phyloP scores from a whole-genome alignment of 2,329 filamentous ascomycete species.

The Aspergillus alliaceus region DNA sequence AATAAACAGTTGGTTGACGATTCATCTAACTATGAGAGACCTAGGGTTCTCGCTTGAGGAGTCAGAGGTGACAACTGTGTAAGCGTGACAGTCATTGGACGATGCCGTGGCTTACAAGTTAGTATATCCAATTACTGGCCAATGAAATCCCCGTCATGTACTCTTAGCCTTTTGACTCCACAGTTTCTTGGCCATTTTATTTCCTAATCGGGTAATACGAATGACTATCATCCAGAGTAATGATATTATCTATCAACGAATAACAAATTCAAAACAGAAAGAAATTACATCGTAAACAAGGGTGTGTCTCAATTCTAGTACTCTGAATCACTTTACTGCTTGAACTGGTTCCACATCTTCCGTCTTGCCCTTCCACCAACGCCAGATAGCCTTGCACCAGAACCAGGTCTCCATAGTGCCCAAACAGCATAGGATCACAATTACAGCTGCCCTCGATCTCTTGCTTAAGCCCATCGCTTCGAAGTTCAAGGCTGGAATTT shows the following conservation, averaged over 20 bases:
- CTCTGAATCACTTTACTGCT: not conserved
- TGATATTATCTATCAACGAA: not conserved
- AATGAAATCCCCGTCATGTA: not conserved
- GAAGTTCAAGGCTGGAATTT: constrained; percentile 16
- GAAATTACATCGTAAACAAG: not conserved
- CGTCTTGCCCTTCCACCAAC: constrained; percentile 19
- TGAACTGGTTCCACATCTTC: not conserved
- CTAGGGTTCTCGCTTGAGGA: not conserved
- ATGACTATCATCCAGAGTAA: not conserved
- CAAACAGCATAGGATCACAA: constrained; percentile 27
- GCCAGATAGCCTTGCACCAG: constrained; percentile 28
- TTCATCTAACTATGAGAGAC: not conserved
- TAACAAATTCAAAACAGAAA: not conserved
- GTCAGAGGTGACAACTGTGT: not conserved
- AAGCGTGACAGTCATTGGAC: not conserved
- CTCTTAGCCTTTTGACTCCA: not conserved
- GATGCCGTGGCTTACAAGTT: not conserved
- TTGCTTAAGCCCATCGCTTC: constrained; percentile 29
- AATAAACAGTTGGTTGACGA: not conserved
- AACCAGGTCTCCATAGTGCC: constrained; percentile 37
- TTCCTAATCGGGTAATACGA: not conserved
- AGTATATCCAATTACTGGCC: too few species aligned
- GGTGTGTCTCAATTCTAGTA: not conserved
- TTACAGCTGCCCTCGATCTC: constrained; percentile 28
- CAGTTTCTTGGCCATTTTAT: not conserved